These are phyloP conservation scores for Aspergillus japonicus DNA, from an alignment of 2,329 filamentous ascomycete genomes.

Conservation along the genomic window DNA sequence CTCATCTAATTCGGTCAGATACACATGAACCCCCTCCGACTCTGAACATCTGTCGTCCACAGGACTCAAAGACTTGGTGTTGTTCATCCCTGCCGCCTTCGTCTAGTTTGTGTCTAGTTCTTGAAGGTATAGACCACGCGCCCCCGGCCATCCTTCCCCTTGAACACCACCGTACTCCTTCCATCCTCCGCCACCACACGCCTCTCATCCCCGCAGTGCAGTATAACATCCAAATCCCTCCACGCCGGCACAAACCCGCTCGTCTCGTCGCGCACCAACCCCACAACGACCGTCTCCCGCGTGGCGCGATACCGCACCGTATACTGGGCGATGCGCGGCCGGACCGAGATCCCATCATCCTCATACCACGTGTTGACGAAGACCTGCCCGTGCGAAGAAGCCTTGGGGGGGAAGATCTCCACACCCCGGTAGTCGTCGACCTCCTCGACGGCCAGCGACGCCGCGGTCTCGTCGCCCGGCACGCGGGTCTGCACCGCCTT, in stretches of 20 bases:
- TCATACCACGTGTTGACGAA: slow-evolving; percentile 54
- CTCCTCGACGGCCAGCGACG: slow-evolving; percentile 39
- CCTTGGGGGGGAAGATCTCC: slow-evolving; percentile 56
- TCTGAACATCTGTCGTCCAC: too few species aligned
- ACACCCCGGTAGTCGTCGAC: slow-evolving; percentile 57
- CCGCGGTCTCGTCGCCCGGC: slow-evolving; percentile 51
- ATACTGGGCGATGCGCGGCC: slow-evolving; percentile 44
- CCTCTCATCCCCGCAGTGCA: slow-evolving; percentile 53
- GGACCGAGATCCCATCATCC: slow-evolving; percentile 56
- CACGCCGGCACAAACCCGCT: slow-evolving; percentile 51
- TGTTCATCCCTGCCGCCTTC: background rate
- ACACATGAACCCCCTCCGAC: too few species aligned
- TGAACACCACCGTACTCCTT: slow-evolving; percentile 25
- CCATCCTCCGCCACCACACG: slow-evolving; percentile 37
- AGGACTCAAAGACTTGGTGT: background rate
- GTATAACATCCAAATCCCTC: slow-evolving; percentile 50
- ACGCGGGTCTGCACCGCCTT: slow-evolving; percentile 52
- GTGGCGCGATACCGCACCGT: slow-evolving; percentile 47
- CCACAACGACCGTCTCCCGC: slow-evolving; percentile 45
- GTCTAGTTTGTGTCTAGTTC: slow-evolving; percentile 8
- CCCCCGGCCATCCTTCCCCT: slow-evolving; percentile 28
- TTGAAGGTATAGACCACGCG: slow-evolving; percentile 33
- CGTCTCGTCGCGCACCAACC: slow-evolving; percentile 40
- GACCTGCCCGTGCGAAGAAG: slow-evolving; percentile 38
- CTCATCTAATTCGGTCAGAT: too few species aligned